These are phyloP conservation scores for Thielaviopsis musarum DNA, from an alignment of 2,329 filamentous ascomycete genomes.

Conservation along the genomic window DNA sequence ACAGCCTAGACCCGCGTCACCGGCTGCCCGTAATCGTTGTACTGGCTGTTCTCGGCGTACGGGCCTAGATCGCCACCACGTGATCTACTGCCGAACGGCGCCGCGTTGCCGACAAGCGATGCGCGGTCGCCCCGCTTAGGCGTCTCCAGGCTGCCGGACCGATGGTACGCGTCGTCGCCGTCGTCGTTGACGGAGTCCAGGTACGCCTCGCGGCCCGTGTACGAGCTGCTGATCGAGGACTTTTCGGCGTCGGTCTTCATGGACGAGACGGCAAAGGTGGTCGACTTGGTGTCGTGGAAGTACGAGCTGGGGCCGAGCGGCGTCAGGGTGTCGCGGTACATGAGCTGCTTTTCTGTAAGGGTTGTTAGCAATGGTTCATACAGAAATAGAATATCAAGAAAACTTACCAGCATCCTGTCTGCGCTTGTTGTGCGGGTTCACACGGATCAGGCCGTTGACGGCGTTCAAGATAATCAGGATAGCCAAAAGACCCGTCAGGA, in stretches of 20 bases:
- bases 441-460: conserved; percentile 62
- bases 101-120: conserved; percentile 21
- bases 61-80: neutral
- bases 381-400: neutral
- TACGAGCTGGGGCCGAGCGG: conserved; percentile 77
- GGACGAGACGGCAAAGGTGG: conserved; percentile 28
- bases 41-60: neutral
- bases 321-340: conserved; percentile 61
- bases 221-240: neutral
- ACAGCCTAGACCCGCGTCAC: neutral
- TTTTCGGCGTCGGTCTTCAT: conserved; percentile 18
- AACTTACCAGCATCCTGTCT: conserved; percentile 76
- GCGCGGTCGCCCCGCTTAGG: conserved; percentile 15
- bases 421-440: conserved; percentile 79
- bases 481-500: conserved; percentile 65
- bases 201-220: conserved; percentile 1
- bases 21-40: neutral
- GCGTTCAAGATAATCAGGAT: conserved; percentile 83
- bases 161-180: conserved; percentile 13
- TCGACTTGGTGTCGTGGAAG: conserved; percentile 27
- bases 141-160: conserved; percentile 16
- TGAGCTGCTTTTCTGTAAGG: conserved; percentile 43
- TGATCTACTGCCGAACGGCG: conserved; percentile 17
- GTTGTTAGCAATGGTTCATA: conserved; percentile 16
- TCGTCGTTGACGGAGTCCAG: conserved; percentile 3